Evolutionary conservation across 2,329 filamentous ascomycete genomes (phyloP).

Genomic region (Trichoderma lentiforme): DNA sequence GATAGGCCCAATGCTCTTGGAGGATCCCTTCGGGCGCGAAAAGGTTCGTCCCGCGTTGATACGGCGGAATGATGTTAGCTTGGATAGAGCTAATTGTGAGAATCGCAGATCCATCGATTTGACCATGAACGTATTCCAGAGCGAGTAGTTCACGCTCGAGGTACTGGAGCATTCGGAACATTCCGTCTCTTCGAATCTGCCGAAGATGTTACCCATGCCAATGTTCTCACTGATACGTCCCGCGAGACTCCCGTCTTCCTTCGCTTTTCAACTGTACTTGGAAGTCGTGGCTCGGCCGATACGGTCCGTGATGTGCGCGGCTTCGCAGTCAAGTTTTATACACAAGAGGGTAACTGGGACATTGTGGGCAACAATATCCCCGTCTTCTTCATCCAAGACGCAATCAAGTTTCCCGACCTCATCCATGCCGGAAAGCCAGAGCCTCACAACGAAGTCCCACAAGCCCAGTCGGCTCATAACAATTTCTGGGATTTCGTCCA

Average conservation of each 20-base stretch:
- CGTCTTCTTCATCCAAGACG: constrained; percentile 68
- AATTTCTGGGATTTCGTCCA: constrained; percentile 75
- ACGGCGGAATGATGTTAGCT: not conserved
- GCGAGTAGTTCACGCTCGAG: constrained; percentile 67
- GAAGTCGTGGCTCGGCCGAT: constrained; percentile 72
- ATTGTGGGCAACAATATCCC: constrained; percentile 68
- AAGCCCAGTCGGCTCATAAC: constrained; percentile 68
- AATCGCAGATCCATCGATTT: constrained; percentile 65
- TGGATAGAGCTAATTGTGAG: not conserved
- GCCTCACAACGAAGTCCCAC: constrained; percentile 64
- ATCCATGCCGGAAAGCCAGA: constrained; percentile 63
- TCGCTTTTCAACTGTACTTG: constrained; percentile 75
- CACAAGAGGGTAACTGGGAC: constrained; percentile 67
- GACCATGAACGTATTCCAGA: constrained; percentile 62
- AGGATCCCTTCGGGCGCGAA: constrained; percentile 70
- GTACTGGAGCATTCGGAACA: constrained; percentile 66
- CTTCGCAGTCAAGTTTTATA: constrained; percentile 61
- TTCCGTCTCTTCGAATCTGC: constrained; percentile 66
- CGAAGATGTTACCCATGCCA: constrained; percentile 64
- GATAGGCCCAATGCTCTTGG: constrained; percentile 65
- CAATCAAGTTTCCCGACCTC: constrained; percentile 63
- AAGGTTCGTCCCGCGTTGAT: constrained; percentile 49
- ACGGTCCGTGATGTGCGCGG: constrained; percentile 82
- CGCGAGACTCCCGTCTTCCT: constrained; percentile 45
- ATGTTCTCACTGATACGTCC: constrained; percentile 53